Evolutionary conservation across 164 flowering plant genomes (phyloP).

Genomic region (Macadamia tetraphylla): DNA sequence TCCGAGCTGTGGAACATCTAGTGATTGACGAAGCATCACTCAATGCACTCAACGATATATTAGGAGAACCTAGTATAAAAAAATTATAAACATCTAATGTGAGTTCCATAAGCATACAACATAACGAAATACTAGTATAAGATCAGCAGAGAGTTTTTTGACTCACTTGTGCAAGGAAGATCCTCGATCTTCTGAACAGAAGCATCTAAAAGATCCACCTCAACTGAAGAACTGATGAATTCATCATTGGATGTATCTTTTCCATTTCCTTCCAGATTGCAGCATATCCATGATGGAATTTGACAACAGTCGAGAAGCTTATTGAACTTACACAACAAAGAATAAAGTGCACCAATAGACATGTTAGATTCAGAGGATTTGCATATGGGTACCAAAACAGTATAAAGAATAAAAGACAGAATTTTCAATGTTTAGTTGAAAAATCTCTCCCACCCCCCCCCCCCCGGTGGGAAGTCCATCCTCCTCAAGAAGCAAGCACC

Average conservation of each 20-base stretch:
- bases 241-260: slow-evolving; percentile 36
- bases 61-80: slow-evolving; percentile 38
- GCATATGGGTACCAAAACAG: neutral
- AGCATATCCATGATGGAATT: slow-evolving; percentile 84
- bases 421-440: too few relatives aligned
- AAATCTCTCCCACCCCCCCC: too few relatives aligned
- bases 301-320: slow-evolving; percentile 50
- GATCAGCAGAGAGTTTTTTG: neutral
- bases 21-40: slow-evolving; percentile 40
- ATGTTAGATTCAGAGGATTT: slow-evolving; percentile 19
- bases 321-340: slow-evolving; percentile 50
- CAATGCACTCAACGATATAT: slow-evolving; percentile 24
- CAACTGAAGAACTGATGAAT: slow-evolving; percentile 44
- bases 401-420: neutral
- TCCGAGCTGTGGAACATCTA: slow-evolving; percentile 41
- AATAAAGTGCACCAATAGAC: neutral
- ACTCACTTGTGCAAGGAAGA: slow-evolving; percentile 32
- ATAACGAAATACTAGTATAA: neutral
- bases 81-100: neutral
- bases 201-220: slow-evolving; percentile 69
- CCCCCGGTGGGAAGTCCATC: too few relatives aligned
- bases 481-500: too few relatives aligned
- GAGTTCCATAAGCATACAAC: neutral
- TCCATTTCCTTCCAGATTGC: slow-evolving; percentile 74
- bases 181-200: slow-evolving; percentile 18